phyloP scores from a whole-genome alignment of 2,329 filamentous ascomycete genomes.

The Pseudopithomyces maydicus region DNA sequence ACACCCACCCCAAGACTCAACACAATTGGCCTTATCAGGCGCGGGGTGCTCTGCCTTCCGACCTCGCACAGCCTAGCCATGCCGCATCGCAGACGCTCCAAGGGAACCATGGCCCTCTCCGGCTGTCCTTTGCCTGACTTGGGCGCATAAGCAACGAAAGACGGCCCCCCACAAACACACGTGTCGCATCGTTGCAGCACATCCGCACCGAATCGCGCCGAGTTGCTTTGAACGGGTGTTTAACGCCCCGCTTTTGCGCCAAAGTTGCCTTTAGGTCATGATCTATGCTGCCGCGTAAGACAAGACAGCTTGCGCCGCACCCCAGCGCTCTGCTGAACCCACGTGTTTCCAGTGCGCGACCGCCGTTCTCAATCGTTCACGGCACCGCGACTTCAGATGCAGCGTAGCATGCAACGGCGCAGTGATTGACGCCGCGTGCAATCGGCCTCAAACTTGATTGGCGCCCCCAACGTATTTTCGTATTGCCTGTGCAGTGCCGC shows the following conservation, averaged over 20 bases:
- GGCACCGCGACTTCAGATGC: not conserved
- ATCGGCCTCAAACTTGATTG: conserved; percentile 38
- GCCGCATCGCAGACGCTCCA: conserved; percentile 7
- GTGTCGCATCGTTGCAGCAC: conserved; percentile 23
- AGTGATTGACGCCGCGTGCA: not conserved
- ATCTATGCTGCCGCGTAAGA: not conserved
- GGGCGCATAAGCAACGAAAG: conserved; percentile 16
- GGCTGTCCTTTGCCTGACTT: conserved; percentile 8
- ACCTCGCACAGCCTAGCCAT: conserved; percentile 26
- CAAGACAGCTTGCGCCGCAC: not conserved
- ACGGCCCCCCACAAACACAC: conserved; percentile 24
- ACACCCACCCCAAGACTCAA: conserved; percentile 32
- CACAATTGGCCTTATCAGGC: conserved; percentile 40
- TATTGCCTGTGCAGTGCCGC: conserved; percentile 37
- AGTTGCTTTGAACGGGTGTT: conserved; percentile 7
- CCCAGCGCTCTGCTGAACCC: conserved; percentile 3
- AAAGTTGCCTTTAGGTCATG: not conserved
- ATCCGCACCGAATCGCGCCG: conserved; percentile 15
- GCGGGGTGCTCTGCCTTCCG: conserved; percentile 35
- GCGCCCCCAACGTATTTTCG: conserved; percentile 46
- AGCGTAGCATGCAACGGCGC: not conserved
- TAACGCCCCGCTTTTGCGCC: not conserved
- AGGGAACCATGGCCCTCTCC: conserved; percentile 5
- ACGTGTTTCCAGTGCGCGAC: conserved; percentile 9
- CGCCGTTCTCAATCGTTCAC: not conserved